Percentiles rank a stretch among this genome's conserved stretches.
These are phyloP conservation scores for Alternaria arbusti DNA, from an alignment of 2,329 filamentous ascomycete species.

Conservation along the genomic window DNA sequence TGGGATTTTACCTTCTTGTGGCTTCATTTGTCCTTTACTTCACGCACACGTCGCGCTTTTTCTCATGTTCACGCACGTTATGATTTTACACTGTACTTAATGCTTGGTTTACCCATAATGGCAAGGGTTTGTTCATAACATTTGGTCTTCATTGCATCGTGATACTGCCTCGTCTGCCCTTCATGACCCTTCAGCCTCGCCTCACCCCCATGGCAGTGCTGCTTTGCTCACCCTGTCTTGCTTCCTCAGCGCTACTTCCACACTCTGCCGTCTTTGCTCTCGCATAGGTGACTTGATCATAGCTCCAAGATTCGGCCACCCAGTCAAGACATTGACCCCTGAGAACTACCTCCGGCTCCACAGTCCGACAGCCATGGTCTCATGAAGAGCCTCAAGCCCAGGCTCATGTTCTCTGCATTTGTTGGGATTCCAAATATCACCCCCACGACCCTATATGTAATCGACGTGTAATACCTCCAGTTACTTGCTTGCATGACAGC, in stretches of 20 bases:
- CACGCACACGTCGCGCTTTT: slow-evolving; percentile 4
- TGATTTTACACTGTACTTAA: slow-evolving; percentile 10
- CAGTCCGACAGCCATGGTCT: background rate
- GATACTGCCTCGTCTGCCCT: background rate
- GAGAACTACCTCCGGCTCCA: background rate
- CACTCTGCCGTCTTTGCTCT: background rate
- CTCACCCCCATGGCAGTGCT: background rate
- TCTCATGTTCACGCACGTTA: slow-evolving; percentile 11
- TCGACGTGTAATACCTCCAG: background rate
- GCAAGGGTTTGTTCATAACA: slow-evolving; percentile 22
- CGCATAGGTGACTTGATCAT: background rate
- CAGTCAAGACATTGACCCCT: background rate
- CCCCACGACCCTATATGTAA: background rate
- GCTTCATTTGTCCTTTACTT: background rate
- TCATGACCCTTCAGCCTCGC: background rate
- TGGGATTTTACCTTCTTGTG: slow-evolving; percentile 6
- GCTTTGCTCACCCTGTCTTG: background rate
- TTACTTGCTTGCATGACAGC: background rate
- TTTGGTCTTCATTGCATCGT: background rate
- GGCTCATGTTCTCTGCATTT: background rate
- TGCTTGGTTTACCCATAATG: slow-evolving; percentile 19
- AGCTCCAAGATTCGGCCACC: background rate
- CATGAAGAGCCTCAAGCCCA: background rate
- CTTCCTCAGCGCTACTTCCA: background rate
- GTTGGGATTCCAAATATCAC: background rate